Percentiles rank a stretch among this genome's conserved stretches.
Conservation (phyloP, 768 basidiomycete genomes). For the Tylopilus cervinicoccineus region DNA sequence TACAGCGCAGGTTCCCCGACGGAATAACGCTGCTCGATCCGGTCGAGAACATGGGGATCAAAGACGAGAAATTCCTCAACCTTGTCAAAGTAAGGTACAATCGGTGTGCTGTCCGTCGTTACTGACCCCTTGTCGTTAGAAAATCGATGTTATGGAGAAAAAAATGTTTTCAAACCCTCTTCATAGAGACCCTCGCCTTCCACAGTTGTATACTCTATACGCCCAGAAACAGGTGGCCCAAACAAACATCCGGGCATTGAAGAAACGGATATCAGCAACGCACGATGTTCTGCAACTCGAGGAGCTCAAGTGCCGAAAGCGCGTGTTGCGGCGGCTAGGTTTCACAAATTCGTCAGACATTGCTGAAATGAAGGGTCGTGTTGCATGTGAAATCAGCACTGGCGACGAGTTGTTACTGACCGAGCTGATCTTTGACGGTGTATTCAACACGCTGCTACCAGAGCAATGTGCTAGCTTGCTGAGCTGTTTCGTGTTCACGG, state of each 20-base stretch:
- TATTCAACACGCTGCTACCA: conserved; percentile 84
- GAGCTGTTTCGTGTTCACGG: conserved; percentile 96
- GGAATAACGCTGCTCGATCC: conserved; percentile 89
- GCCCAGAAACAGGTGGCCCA: conserved; percentile 69
- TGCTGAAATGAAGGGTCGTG: conserved; percentile 96
- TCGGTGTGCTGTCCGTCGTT: not conserved
- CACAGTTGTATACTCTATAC: conserved; percentile 79
- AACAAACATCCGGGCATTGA: conserved; percentile 68
- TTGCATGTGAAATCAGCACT: conserved; percentile 97
- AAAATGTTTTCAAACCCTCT: conserved; percentile 79
- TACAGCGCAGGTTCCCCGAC: conserved; percentile 85
- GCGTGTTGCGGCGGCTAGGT: conserved; percentile 85
- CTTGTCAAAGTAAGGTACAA: conserved; percentile 66
- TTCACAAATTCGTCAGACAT: conserved; percentile 90
- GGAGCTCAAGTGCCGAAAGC: conserved; percentile 93
- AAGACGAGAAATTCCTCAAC: conserved; percentile 87
- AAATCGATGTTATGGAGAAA: conserved; percentile 88
- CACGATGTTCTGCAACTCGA: conserved; percentile 93
- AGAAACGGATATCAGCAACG: conserved; percentile 84
- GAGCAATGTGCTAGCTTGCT: conserved; percentile 93
- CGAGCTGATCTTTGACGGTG: conserved; percentile 95
- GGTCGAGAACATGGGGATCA: conserved; percentile 91
- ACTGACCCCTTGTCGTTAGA: conserved; percentile 42
- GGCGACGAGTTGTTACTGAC: conserved; percentile 96
- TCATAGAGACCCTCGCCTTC: conserved; percentile 72